Conservation (phyloP, 2,329 filamentous ascomycete species). For the Nothopassalora personata region DNA sequence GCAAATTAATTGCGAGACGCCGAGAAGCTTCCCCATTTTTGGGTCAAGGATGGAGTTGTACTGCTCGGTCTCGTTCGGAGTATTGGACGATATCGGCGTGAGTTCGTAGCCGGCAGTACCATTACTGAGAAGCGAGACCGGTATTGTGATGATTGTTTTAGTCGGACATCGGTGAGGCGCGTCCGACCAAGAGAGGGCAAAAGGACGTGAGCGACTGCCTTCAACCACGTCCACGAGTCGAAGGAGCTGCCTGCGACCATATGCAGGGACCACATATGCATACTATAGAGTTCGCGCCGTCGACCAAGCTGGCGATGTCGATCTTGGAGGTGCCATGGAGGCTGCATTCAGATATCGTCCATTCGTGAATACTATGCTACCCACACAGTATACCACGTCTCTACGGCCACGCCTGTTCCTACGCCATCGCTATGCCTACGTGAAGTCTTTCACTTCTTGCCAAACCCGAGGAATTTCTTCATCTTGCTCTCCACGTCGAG, state of each 20-base stretch:
- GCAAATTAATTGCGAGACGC: too few relatives aligned
- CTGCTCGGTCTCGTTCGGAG: background rate
- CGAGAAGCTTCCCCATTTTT: too few relatives aligned
- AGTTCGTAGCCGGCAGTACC: background rate
- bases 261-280: background rate
- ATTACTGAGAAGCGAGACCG: background rate
- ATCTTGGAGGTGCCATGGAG: background rate
- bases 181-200: too few relatives aligned
- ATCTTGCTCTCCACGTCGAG: conserved; percentile 43
- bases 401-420: background rate
- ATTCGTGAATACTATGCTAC: background rate
- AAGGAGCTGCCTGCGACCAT: background rate
- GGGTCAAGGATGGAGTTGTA: too few relatives aligned
- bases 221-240: too few relatives aligned
- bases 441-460: conserved; percentile 57
- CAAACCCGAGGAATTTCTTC: conserved; percentile 67
- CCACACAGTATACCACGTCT: background rate
- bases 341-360: background rate
- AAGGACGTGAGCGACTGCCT: too few relatives aligned
- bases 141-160: background rate
- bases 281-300: background rate
- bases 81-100: background rate
- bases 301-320: background rate
- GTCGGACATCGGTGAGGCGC: too few relatives aligned
- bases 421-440: background rate